Base-by-base conservation (phyloP, 2,329 filamentous ascomycete species). In the Cadophora sp. region DNA sequence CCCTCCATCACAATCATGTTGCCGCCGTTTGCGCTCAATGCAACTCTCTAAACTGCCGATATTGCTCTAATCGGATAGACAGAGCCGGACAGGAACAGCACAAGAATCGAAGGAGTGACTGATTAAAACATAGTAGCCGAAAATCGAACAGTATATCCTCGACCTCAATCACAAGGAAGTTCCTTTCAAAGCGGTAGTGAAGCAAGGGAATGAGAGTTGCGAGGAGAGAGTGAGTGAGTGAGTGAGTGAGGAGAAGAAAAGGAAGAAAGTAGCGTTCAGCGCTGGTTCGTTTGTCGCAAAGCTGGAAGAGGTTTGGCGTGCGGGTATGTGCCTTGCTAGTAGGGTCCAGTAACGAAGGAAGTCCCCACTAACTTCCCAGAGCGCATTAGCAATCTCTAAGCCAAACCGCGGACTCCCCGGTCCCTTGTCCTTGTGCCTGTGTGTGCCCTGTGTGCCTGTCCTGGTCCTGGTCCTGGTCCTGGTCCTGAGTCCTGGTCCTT, bases 1-100 rank as follows among this genome's bases (percentile, higher is more conserved):
- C 84, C 85, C 74, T 87, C 85, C 83, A 86, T 86, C n/a, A 75
- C 51, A 65, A 75, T 76, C 74, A 76, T 76, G n/a, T 65, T 73
- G 63, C 85, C 31, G 81, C 80, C 27, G 59, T 62, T 59, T 65
- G 50, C 27, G 56, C 64, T 24, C 37, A 34, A 11, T 34, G 5
- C 31, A 37, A 22, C 24, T n/a, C 22, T 26, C 29, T 29, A 29
- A 22, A 6, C 24, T 29, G 64, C 16, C 56, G 22, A 24, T 40
- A 19, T 31, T 65, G 7, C 8, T n/a, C n/a, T n/a, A 26, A 11
- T 37, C 19, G 19, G 55, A 43, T 43, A 19, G 37, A 27, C 14
- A 37, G 63, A 26, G 40, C 26, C 58, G 16, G 8, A 56, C 29
- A 22, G 43, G 50, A 37, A 24, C 26, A 48, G 16, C 37, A 62